Percentiles rank a stretch among this genome's conserved stretches.
phyloP scores from a whole-genome alignment of 83 land plant species.

The Picea abies region DNA sequence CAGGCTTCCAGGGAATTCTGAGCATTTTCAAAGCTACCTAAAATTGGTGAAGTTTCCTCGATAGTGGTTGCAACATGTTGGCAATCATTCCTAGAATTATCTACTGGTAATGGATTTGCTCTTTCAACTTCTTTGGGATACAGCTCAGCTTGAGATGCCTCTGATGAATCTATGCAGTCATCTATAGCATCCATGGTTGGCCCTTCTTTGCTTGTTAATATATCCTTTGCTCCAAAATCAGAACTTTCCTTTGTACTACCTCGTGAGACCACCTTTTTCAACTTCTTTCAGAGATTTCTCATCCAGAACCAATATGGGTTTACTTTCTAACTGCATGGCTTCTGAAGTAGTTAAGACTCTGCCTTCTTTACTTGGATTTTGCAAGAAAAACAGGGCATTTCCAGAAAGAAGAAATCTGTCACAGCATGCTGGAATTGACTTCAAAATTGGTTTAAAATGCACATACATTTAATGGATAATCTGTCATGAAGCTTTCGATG shows the following conservation, averaged over 20 bases:
- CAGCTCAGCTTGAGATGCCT: neutral
- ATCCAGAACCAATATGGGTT: neutral
- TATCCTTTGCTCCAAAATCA: neutral
- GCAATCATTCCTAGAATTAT: neutral
- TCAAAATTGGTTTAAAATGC: too few relatives aligned
- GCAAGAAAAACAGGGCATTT: too few relatives aligned
- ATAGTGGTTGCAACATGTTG: neutral
- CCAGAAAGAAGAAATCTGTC: too few relatives aligned
- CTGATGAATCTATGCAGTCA: neutral
- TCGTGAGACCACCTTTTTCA: neutral
- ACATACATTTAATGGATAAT: too few relatives aligned
- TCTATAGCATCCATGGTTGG: neutral
- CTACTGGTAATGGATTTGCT: neutral
- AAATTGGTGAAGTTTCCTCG: neutral
- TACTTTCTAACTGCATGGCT: neutral
- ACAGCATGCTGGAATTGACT: too few relatives aligned
- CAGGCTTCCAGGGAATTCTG: too few relatives aligned
- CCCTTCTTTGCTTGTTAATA: neutral
- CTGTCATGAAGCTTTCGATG: too few relatives aligned
- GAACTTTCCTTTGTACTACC: neutral
- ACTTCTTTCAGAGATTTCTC: neutral
- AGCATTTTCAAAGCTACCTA: neutral
- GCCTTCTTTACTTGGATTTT: neutral
- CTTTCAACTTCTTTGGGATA: conserved; percentile 6
- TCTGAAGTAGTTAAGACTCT: neutral